Percentiles rank a stretch among this genome's conserved stretches.
phyloP scores from a whole-genome alignment of 169 alveolate genomes.

The Plasmodium yoelii region DNA sequence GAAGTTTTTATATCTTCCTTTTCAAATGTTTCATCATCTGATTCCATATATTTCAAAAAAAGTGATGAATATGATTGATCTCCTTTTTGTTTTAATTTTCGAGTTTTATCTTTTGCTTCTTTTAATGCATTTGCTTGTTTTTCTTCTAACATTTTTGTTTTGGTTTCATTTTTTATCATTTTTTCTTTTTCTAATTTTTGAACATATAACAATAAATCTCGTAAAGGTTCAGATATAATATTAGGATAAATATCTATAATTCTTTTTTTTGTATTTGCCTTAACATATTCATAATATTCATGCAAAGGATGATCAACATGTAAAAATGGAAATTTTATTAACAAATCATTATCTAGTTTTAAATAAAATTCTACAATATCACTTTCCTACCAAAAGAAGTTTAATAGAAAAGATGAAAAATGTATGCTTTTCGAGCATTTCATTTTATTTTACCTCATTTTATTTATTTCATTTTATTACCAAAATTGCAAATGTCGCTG shows the following conservation, averaged over 20 bases:
- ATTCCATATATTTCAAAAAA: constrained; percentile 70
- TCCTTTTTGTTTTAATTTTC: constrained; percentile 27
- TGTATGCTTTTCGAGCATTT: neutral
- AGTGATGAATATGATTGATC: constrained; percentile 58
- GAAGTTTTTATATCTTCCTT: neutral
- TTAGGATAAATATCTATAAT: constrained; percentile 10
- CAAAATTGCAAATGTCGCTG: constrained; percentile 50
- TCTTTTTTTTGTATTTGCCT: constrained; percentile 30
- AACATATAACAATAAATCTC: constrained; percentile 20
- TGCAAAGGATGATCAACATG: constrained; percentile 73
- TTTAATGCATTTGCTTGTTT: constrained; percentile 32
- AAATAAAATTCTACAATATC: constrained; percentile 63
- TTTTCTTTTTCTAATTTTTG: constrained; percentile 32
- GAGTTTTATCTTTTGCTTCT: constrained; percentile 24
- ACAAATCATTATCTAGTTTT: constrained; percentile 47
- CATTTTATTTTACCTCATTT: neutral
- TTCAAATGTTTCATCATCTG: constrained; percentile 38
- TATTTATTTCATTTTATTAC: constrained; percentile 4
- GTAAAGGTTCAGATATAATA: constrained; percentile 27
- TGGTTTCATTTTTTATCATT: constrained; percentile 33
- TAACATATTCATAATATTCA: constrained; percentile 34
- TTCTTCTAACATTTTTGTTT: constrained; percentile 44
- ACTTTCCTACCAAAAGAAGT: constrained; percentile 24
- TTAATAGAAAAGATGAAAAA: neutral
- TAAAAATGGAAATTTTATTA: constrained; percentile 51